phyloP scores from a whole-genome alignment of 2,329 filamentous ascomycete genomes.

The Talaromyces atroroseus region DNA sequence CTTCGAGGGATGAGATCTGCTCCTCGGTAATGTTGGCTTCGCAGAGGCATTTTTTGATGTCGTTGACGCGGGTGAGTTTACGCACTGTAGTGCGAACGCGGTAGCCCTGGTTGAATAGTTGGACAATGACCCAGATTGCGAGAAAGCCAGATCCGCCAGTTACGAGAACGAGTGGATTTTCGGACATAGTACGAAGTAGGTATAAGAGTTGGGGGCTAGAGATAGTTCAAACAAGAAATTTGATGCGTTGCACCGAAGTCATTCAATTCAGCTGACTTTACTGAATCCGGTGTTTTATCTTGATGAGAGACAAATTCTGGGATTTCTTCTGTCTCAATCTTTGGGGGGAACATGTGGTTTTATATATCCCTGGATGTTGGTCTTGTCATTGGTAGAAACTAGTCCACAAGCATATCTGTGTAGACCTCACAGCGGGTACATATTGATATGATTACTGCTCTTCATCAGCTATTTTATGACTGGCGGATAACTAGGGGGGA shows the following conservation, averaged over 20 bases:
- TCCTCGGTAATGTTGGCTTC: neutral
- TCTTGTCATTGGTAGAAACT: neutral
- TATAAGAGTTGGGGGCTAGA: neutral
- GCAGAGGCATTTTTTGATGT: neutral
- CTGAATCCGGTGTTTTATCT: neutral
- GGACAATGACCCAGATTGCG: conserved; percentile 1
- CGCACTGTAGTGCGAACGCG: conserved; percentile 1
- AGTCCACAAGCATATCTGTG: neutral
- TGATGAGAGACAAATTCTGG: neutral
- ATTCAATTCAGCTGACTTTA: neutral
- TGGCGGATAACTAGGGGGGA: neutral
- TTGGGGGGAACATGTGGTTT: neutral
- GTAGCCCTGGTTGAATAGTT: neutral
- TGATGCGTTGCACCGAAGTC: neutral
- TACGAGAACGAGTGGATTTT: conserved; percentile 1
- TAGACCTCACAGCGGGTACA: neutral
- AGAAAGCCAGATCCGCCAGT: conserved; percentile 5
- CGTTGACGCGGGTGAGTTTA: neutral
- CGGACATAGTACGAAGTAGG: neutral
- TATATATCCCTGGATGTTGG: neutral
- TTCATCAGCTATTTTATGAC: neutral
- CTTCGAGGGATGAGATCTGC: conserved; percentile 1
- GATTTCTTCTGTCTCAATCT: neutral
- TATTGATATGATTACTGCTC: neutral
- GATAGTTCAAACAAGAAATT: neutral